Percentiles rank a stretch among this genome's conserved stretches.
Conservation (phyloP, 23 red algal species). For the Gracilaria vermiculophylla region DNA sequence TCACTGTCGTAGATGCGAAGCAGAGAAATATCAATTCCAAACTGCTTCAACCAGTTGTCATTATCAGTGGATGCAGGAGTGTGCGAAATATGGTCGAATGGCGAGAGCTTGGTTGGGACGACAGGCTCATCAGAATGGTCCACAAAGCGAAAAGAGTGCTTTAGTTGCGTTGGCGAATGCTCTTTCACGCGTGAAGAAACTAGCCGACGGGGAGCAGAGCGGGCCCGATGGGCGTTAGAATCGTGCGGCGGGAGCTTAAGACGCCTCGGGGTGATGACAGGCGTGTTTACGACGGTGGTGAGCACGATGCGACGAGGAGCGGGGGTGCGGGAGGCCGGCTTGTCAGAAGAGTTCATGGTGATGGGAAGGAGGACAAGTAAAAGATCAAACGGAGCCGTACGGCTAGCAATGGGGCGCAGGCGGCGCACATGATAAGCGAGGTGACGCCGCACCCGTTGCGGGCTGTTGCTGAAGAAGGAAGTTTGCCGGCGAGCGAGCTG, state of each 20-base stretch:
- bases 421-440: background rate
- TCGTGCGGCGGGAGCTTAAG: background rate
- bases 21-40: constrained; percentile 36
- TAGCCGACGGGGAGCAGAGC: background rate
- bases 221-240: background rate
- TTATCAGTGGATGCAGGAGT: background rate
- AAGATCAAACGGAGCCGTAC: too few relatives aligned
- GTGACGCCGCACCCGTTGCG: background rate
- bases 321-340: background rate
- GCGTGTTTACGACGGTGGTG: background rate
- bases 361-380: background rate
- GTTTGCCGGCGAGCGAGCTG: background rate
- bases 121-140: background rate
- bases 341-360: background rate
- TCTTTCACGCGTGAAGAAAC: background rate
- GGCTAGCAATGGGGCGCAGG: too few relatives aligned
- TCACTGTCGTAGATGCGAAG: constrained; percentile 15
- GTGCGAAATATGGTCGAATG: background rate
- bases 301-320: background rate
- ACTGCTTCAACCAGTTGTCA: background rate
- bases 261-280: background rate
- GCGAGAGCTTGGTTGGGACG: background rate
- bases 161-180: background rate
- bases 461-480: background rate
- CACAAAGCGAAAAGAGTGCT: background rate